These are phyloP conservation scores for Coemansia sp. DNA, from an alignment of 371 early-diverging fungal genomes.

Conservation along the genomic window DNA sequence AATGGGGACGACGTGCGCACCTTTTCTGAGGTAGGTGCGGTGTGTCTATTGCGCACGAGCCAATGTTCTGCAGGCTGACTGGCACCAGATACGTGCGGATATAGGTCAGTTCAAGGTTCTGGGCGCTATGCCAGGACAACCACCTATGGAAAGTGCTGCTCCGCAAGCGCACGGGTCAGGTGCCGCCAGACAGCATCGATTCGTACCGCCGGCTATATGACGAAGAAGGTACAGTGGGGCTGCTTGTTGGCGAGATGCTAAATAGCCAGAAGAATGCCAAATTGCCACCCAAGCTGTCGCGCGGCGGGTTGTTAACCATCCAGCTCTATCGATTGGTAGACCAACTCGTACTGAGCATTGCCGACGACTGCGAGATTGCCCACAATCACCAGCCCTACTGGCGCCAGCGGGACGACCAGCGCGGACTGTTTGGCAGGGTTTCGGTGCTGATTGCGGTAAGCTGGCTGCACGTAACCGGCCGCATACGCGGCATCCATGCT, in stretches of 20 bases:
- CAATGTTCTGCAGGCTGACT: neutral
- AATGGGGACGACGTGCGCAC: conserved; percentile 37
- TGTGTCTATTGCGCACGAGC: too few species aligned
- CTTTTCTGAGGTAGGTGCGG: conserved; percentile 19
- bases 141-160: conserved; percentile 33
- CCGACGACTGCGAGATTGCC: conserved; percentile 31
- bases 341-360: conserved; percentile 17
- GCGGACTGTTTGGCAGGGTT: conserved; percentile 36
- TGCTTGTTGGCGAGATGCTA: neutral
- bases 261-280: too few species aligned
- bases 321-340: conserved; percentile 7
- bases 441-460: conserved; percentile 30
- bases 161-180: conserved; percentile 12
- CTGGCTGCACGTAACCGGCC: conserved; percentile 39
- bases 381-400: conserved; percentile 38
- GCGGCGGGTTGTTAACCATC: too few species aligned
- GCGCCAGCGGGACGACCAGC: conserved; percentile 20
- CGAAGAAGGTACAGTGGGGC: conserved; percentile 11
- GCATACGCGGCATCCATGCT: conserved; percentile 24
- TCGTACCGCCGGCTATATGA: conserved; percentile 28
- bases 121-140: conserved; percentile 14
- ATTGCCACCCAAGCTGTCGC: too few species aligned
- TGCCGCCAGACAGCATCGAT: neutral
- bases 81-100: too few species aligned
- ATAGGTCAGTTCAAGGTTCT: conserved; percentile 25